Percentiles rank a stretch among this genome's conserved stretches.
Conservation (phyloP, 2,329 filamentous ascomycete species). For the Metarhizium guizhouense region DNA sequence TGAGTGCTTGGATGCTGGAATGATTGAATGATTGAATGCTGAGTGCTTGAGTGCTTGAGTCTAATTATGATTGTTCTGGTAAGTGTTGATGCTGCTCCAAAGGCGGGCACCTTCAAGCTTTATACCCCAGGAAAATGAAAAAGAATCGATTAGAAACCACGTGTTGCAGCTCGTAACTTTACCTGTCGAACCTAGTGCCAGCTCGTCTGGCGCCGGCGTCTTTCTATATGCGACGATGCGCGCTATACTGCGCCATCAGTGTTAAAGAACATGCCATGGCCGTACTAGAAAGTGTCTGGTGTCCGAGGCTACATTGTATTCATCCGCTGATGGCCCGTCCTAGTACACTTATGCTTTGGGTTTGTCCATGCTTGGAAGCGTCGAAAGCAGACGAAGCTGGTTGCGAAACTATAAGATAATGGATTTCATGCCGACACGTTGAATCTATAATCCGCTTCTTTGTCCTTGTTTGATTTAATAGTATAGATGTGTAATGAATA, state of each 20-base stretch:
- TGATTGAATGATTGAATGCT: neutral
- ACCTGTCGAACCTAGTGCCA: neutral
- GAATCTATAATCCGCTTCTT: too few species aligned
- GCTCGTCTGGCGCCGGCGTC: neutral
- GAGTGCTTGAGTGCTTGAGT: neutral
- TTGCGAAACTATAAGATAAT: too few species aligned
- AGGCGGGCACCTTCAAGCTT: neutral
- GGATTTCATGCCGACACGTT: too few species aligned
- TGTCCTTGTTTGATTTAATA: neutral
- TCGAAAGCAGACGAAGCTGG: too few species aligned
- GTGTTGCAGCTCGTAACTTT: neutral
- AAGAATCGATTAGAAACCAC: neutral
- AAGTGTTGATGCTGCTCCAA: neutral
- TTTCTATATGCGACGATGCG: neutral
- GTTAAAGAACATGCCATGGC: neutral
- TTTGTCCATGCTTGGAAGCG: too few species aligned
- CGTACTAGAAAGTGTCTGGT: neutral
- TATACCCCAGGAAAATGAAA: neutral
- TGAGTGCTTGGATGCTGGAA: neutral
- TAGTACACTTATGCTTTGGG: too few species aligned
- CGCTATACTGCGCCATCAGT: neutral
- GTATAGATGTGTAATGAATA: neutral
- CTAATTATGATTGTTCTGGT: neutral
- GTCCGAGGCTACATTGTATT: too few species aligned
- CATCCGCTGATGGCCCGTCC: too few species aligned